phyloP scores from a whole-genome alignment of 352 stramenopile genomes.

The Phytopythium aichiense region DNA sequence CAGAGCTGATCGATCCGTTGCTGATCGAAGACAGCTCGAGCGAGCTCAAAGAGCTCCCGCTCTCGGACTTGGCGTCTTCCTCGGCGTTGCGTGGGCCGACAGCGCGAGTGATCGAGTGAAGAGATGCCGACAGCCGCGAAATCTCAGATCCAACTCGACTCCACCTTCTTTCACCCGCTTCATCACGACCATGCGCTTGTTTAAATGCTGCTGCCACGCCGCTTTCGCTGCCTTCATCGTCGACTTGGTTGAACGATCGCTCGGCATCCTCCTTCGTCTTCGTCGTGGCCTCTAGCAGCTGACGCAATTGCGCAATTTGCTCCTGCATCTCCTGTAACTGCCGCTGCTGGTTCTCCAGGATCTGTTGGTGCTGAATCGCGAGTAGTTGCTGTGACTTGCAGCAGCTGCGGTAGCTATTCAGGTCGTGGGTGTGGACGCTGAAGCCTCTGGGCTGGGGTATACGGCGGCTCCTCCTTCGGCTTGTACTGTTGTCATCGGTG shows the following conservation, averaged over 20 bases:
- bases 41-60: conserved; percentile 39
- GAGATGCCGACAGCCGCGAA: conserved; percentile 15
- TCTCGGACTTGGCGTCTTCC: conserved; percentile 9
- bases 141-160: conserved; percentile 8
- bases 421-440: neutral
- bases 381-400: conserved; percentile 65
- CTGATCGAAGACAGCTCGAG: conserved; percentile 65
- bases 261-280: conserved; percentile 18
- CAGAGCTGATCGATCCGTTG: conserved; percentile 29
- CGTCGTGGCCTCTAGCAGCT: conserved; percentile 26
- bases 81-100: conserved; percentile 8
- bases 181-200: neutral
- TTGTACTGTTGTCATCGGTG: neutral
- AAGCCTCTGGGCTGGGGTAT: neutral
- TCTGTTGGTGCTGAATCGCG: conserved; percentile 71
- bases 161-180: neutral
- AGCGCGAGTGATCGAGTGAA: conserved; percentile 10
- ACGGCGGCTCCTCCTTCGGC: neutral
- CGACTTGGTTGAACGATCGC: conserved; percentile 6
- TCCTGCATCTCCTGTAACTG: conserved; percentile 72
- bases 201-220: neutral
- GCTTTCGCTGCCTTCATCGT: neutral
- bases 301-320: conserved; percentile 57
- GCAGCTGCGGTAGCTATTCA: conserved; percentile 33
- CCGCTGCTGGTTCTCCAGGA: conserved; percentile 67